phyloP scores from a whole-genome alignment of 495 filamentous ascomycete genomes.

The Bacidia rubella region DNA sequence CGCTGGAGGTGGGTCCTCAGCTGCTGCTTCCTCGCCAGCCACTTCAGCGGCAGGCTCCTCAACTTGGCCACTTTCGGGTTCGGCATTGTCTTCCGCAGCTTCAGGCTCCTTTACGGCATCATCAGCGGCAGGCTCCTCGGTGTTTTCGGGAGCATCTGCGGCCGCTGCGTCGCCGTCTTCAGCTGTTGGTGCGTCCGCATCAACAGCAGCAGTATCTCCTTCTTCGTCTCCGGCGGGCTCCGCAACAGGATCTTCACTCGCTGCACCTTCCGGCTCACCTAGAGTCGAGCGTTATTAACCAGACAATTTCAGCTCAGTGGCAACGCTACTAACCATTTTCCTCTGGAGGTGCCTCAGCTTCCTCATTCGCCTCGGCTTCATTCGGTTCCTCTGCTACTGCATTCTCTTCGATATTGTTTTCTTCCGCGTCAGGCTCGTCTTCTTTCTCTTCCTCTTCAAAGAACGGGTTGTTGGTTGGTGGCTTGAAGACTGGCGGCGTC shows the following conservation, averaged over 20 bases:
- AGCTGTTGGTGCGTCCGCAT: slow-evolving; percentile 22
- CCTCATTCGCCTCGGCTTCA: not conserved
- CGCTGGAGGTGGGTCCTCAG: not conserved
- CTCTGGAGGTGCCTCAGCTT: not conserved
- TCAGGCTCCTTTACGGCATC: not conserved
- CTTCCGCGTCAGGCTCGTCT: not conserved
- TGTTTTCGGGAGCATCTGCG: slow-evolving; percentile 38
- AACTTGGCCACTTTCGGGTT: slow-evolving; percentile 1
- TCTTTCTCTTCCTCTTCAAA: not conserved
- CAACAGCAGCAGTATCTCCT: slow-evolving; percentile 28
- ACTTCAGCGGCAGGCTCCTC: slow-evolving; percentile 2
- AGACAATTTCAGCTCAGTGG: not conserved
- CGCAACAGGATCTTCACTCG: not conserved
- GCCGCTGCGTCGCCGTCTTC: slow-evolving; percentile 13
- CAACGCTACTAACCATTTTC: not conserved
- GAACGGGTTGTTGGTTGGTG: slow-evolving; percentile 1
- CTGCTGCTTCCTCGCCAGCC: not conserved
- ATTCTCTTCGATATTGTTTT: not conserved
- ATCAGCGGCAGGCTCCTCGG: slow-evolving; percentile 14
- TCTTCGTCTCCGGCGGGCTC: slow-evolving; percentile 23
- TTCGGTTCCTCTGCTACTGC: not conserved
- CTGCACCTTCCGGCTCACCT: not conserved
- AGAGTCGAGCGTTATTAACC: not conserved
- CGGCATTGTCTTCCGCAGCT: slow-evolving; percentile 3
- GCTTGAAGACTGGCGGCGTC: slow-evolving; percentile 1